Evolutionary conservation across 2,329 filamentous ascomycete genomes (phyloP).

Genomic region (Phoma herbarum): DNA sequence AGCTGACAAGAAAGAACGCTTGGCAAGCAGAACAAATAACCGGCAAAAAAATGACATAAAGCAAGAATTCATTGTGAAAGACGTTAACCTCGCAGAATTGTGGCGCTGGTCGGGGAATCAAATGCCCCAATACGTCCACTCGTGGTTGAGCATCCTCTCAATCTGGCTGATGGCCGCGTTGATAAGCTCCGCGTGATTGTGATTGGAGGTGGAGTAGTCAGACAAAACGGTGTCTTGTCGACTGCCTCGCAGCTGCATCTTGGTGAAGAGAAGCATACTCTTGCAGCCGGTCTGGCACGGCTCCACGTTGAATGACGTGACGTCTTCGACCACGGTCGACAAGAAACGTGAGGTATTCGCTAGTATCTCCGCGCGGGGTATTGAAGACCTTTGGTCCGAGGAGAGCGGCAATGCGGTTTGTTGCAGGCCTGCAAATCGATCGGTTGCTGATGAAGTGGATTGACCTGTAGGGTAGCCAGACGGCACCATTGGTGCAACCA

Average conservation of each 20-base stretch:
- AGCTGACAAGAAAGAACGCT: neutral
- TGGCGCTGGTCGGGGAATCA: conserved; percentile 13
- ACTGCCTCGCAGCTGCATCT: conserved; percentile 37
- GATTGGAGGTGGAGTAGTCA: conserved; percentile 25
- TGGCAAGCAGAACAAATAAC: neutral
- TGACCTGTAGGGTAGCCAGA: neutral
- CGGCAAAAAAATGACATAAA: neutral
- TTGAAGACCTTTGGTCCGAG: conserved; percentile 1
- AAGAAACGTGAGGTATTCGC: conserved; percentile 41
- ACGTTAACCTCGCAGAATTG: neutral
- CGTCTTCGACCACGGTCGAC: conserved; percentile 28
- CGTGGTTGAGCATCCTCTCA: conserved; percentile 40
- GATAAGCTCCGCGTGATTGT: conserved; percentile 42
- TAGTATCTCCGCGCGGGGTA: conserved; percentile 30
- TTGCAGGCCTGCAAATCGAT: neutral
- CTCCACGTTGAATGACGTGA: conserved; percentile 29
- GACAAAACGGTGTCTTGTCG: conserved; percentile 5
- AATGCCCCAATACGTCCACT: conserved; percentile 45
- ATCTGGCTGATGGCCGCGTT: conserved; percentile 39
- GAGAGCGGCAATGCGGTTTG: conserved; percentile 8
- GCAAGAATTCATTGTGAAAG: too few relatives aligned
- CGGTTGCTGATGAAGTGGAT: neutral
- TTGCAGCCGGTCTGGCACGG: conserved; percentile 42
- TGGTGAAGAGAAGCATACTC: conserved; percentile 45
- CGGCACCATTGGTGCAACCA: neutral